phyloP scores from a whole-genome alignment of 208 protist species.

The Acanthamoeba lenticulata region DNA sequence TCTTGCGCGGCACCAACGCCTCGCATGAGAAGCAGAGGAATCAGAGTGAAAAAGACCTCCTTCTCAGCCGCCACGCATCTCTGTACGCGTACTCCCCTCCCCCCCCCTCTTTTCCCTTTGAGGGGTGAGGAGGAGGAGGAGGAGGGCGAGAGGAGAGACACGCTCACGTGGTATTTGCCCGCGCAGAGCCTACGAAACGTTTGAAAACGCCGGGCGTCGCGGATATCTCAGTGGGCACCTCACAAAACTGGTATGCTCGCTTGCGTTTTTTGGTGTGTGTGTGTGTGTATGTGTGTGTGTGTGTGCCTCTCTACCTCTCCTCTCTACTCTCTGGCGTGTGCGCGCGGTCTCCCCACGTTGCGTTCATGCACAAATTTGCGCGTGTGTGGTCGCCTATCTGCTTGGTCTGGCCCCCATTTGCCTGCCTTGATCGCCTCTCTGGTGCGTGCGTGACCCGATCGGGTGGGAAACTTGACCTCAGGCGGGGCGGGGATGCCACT shows the following conservation, averaged over 20 bases:
- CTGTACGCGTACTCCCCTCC: background rate
- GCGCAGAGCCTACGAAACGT: slow-evolving; percentile 31
- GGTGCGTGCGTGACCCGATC: too few species aligned
- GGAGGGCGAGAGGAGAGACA: background rate
- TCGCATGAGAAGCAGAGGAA: background rate
- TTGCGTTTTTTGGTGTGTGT: too few species aligned
- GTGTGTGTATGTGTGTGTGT: too few species aligned
- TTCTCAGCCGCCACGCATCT: slow-evolving; percentile 20
- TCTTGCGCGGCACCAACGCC: background rate
- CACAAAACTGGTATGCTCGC: background rate
- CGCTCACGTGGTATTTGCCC: background rate
- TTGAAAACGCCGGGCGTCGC: background rate
- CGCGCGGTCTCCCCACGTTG: too few species aligned
- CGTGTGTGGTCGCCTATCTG: background rate
- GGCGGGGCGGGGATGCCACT: too few species aligned
- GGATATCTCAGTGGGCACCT: slow-evolving; percentile 4
- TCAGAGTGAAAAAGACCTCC: slow-evolving; percentile 31
- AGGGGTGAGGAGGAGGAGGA: background rate
- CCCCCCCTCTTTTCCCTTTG: background rate
- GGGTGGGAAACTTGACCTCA: too few species aligned
- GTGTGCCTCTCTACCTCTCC: too few species aligned
- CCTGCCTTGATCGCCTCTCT: too few species aligned
- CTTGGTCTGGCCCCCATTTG: too few species aligned
- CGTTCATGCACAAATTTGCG: too few species aligned
- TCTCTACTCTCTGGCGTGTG: background rate